phyloP scores from a whole-genome alignment of 192 early-diverging fungal species.

The Entomortierella parvispora region DNA sequence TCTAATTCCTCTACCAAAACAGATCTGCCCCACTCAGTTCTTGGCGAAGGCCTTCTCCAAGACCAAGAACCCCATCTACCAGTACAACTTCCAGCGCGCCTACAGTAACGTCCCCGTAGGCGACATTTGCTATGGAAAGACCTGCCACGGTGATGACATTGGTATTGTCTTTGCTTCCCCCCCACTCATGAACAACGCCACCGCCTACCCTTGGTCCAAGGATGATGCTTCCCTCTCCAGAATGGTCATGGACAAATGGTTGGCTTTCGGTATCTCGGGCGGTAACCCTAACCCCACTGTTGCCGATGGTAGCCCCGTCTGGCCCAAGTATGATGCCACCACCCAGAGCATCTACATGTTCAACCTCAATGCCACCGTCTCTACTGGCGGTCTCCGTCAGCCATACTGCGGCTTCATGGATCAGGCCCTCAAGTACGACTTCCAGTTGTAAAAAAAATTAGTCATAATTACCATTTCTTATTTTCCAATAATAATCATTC shows the following conservation, averaged over 20 bases:
- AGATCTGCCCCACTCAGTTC: slow-evolving; percentile 20
- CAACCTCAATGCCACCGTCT: slow-evolving; percentile 12
- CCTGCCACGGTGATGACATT: slow-evolving; percentile 26
- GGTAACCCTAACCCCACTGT: slow-evolving; percentile 14
- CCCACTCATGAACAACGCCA: slow-evolving; percentile 15
- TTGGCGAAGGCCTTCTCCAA: slow-evolving; percentile 11
- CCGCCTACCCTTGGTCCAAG: slow-evolving; percentile 14
- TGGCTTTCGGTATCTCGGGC: neutral
- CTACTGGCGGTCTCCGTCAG: slow-evolving; percentile 16
- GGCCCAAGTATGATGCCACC: slow-evolving; percentile 11
- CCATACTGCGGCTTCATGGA: slow-evolving; percentile 20
- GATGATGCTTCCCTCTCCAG: slow-evolving; percentile 15
- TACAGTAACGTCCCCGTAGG: slow-evolving; percentile 3
- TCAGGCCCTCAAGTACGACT: slow-evolving; percentile 19
- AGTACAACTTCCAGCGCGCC: slow-evolving; percentile 19
- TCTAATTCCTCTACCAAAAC: too few relatives aligned
- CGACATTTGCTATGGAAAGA: slow-evolving; percentile 5
- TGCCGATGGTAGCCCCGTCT: slow-evolving; percentile 6
- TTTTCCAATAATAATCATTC: too few relatives aligned
- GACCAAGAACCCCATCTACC: slow-evolving; percentile 11
- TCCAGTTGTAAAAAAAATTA: slow-evolving; percentile 15
- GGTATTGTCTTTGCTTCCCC: slow-evolving; percentile 19
- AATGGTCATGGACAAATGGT: slow-evolving; percentile 22
- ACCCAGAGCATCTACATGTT: slow-evolving; percentile 20
- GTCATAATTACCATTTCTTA: too few relatives aligned